Conservation (phyloP, 768 basidiomycete species). For the Mycena sanguinolenta region DNA sequence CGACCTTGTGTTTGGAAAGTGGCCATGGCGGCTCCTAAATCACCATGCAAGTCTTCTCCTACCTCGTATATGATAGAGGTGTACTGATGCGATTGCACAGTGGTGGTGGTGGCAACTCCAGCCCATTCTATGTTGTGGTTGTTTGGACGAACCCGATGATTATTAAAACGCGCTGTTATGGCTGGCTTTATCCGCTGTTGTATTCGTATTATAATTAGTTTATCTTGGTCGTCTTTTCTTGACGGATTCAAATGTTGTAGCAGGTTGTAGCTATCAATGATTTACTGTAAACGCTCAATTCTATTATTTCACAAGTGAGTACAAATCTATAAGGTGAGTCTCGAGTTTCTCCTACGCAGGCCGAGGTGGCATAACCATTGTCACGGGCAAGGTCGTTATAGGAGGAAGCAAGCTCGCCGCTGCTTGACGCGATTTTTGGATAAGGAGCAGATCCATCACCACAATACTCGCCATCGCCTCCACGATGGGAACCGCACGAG, state of each 20-base stretch:
- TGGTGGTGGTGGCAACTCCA: conserved; percentile 91
- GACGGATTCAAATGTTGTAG: no score
- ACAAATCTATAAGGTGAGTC: neutral
- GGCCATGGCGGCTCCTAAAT: conserved; percentile 80
- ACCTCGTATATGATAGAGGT: neutral
- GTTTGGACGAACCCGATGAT: conserved; percentile 67
- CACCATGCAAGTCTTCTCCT: conserved; percentile 64
- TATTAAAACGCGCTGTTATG: conserved; percentile 37
- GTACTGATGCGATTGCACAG: conserved; percentile 50
- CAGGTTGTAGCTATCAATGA: neutral
- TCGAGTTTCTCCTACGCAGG: neutral
- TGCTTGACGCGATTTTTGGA: conserved; percentile 87
- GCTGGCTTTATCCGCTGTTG: neutral
- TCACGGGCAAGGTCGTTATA: conserved; percentile 89
- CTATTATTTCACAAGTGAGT: neutral
- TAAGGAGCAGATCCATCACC: conserved; percentile 92
- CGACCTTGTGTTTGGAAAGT: conserved; percentile 71
- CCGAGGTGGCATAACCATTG: conserved; percentile 81
- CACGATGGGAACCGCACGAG: conserved; percentile 96
- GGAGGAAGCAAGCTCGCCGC: conserved; percentile 86
- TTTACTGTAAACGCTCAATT: neutral
- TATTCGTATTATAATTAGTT: neutral
- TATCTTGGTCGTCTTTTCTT: neutral
- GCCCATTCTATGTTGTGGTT: conserved; percentile 73
- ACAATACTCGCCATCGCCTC: conserved; percentile 98